Evolutionary conservation across 352 stramenopile genomes (phyloP).

Genomic region (Phytophthora foliorum): DNA sequence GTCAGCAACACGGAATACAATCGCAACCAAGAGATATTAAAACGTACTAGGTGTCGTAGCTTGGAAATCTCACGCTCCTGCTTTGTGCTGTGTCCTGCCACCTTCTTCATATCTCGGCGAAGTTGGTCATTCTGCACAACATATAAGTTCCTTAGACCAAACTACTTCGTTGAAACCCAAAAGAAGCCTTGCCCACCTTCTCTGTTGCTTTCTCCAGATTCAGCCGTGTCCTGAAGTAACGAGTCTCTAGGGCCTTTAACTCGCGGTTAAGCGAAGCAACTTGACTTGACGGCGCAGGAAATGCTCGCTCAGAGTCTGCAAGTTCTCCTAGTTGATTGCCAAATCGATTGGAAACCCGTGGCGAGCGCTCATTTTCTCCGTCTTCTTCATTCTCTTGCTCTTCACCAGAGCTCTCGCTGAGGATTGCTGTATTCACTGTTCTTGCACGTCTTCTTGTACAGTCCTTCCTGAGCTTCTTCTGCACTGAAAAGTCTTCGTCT

Average conservation of each 20-base stretch:
- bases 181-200: slow-evolving; percentile 43
- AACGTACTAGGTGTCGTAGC: slow-evolving; percentile 63
- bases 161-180: background rate
- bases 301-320: slow-evolving; percentile 42
- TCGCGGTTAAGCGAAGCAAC: slow-evolving; percentile 75
- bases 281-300: slow-evolving; percentile 58
- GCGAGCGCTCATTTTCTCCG: slow-evolving; percentile 6
- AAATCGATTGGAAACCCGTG: slow-evolving; percentile 1
- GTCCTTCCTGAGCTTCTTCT: slow-evolving; percentile 1
- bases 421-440: background rate
- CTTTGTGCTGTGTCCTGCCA: slow-evolving; percentile 43
- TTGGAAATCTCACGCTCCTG: slow-evolving; percentile 73
- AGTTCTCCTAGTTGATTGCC: slow-evolving; percentile 36
- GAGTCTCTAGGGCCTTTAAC: slow-evolving; percentile 75
- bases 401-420: slow-evolving; percentile 5
- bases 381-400: slow-evolving; percentile 13
- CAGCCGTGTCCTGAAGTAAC: slow-evolving; percentile 82
- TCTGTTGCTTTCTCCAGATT: slow-evolving; percentile 75
- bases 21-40: background rate
- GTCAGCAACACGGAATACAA: background rate
- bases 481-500: slow-evolving; percentile 3
- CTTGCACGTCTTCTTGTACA: slow-evolving; percentile 8
- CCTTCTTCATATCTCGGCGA: slow-evolving; percentile 61
- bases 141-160: slow-evolving; percentile 6
- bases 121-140: slow-evolving; percentile 61